phyloP scores from a whole-genome alignment of 2,329 filamentous ascomycete genomes.

The Fonsecaea nubica region DNA sequence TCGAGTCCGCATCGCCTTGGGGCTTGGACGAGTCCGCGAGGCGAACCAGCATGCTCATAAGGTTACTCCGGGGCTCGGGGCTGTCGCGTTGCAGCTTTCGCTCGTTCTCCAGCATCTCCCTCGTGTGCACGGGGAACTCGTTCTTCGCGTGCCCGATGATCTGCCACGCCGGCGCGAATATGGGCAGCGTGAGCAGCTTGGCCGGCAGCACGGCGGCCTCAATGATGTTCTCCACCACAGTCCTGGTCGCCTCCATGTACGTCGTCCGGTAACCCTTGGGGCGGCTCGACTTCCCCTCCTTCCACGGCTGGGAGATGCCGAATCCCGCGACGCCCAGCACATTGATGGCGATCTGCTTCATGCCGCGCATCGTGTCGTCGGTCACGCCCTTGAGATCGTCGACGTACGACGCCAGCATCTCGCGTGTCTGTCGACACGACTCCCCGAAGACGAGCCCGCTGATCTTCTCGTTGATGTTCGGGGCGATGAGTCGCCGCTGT shows the following conservation, averaged over 20 bases:
- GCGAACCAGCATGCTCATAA: slow-evolving; percentile 36
- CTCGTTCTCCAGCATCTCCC: slow-evolving; percentile 43
- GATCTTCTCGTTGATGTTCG: slow-evolving; percentile 48
- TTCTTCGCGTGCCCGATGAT: slow-evolving; percentile 42
- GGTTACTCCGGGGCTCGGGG: slow-evolving; percentile 43
- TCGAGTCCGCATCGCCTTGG: slow-evolving; percentile 4
- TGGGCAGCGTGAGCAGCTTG: slow-evolving; percentile 33
- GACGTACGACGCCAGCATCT: slow-evolving; percentile 44
- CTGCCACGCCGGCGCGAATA: slow-evolving; percentile 37
- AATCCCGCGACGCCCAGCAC: slow-evolving; percentile 48
- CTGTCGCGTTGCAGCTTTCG: slow-evolving; percentile 27
- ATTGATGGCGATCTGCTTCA: slow-evolving; percentile 49
- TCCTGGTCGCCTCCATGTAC: slow-evolving; percentile 46
- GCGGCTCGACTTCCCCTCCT: slow-evolving; percentile 36
- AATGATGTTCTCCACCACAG: slow-evolving; percentile 43
- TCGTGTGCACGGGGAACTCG: slow-evolving; percentile 42
- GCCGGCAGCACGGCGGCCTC: slow-evolving; percentile 43
- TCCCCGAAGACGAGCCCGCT: slow-evolving; percentile 47
- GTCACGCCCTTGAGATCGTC: slow-evolving; percentile 41
- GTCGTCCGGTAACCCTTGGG: slow-evolving; percentile 33
- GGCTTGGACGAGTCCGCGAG: slow-evolving; percentile 18
- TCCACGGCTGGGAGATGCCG: slow-evolving; percentile 44
- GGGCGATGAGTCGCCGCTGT: slow-evolving; percentile 47
- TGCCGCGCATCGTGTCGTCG: slow-evolving; percentile 38
- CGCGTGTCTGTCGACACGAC: slow-evolving; percentile 42